These are phyloP conservation scores for Monocercomonoides exilis DNA, from an alignment of 78 protist genomes.

Conservation along the genomic window DNA sequence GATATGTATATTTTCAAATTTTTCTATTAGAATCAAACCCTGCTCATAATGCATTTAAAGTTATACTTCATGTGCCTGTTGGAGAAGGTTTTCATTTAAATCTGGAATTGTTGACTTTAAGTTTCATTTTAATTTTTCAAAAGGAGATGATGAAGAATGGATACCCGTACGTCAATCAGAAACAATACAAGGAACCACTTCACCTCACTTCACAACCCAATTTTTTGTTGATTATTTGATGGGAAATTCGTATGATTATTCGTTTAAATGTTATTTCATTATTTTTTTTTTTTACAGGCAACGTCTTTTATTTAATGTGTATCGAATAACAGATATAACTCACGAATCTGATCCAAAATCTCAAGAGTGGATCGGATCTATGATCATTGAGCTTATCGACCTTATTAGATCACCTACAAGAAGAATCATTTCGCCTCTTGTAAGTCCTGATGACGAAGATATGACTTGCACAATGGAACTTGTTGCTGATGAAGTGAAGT, in stretches of 20 bases:
- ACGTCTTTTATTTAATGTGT: not conserved
- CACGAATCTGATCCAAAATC: not conserved
- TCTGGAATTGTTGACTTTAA: too few relatives aligned
- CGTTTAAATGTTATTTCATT: not conserved
- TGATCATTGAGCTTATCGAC: not conserved
- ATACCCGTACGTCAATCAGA: not conserved
- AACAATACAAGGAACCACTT: not conserved
- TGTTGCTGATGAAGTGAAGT: not conserved
- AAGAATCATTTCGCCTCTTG: not conserved
- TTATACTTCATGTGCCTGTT: too few relatives aligned
- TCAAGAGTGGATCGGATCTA: not conserved
- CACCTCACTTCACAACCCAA: not conserved
- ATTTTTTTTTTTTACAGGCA: not conserved
- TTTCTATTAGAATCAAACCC: too few relatives aligned
- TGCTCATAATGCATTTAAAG: too few relatives aligned
- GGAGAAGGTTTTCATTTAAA: too few relatives aligned
- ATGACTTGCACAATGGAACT: not conserved
- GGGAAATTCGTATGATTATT: not conserved
- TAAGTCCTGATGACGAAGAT: not conserved
- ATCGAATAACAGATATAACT: not conserved
- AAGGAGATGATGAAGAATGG: not conserved
- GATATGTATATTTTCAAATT: too few relatives aligned
- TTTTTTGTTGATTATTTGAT: not conserved
- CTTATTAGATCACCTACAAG: not conserved
- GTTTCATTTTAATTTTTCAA: too few relatives aligned